phyloP scores from a whole-genome alignment of 495 filamentous ascomycete species.

The Xylaria scruposa region DNA sequence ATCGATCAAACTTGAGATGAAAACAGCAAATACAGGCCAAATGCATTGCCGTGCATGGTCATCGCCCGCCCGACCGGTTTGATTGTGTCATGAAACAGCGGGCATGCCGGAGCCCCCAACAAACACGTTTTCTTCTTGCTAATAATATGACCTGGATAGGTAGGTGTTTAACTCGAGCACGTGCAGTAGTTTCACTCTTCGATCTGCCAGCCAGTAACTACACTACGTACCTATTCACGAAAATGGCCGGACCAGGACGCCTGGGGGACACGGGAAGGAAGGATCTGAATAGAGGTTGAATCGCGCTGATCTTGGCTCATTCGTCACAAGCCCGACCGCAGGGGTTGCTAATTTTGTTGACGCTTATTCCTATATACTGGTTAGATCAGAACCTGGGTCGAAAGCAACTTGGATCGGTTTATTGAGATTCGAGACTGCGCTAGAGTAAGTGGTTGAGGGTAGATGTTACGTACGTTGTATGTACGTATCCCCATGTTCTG shows the following conservation, averaged over 20 bases:
- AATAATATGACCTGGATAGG: neutral
- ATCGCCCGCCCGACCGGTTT: neutral
- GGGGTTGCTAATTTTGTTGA: slow-evolving; percentile 20
- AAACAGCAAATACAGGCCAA: neutral
- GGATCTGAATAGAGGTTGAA: neutral
- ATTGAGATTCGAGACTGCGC: neutral
- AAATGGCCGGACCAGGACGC: too few relatives aligned
- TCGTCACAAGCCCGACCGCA: neutral
- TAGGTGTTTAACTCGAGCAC: slow-evolving; percentile 4
- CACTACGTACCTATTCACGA: too few relatives aligned
- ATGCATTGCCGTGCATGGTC: neutral
- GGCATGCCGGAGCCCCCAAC: neutral
- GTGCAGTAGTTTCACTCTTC: slow-evolving; percentile 16
- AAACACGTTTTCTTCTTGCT: slow-evolving; percentile 11
- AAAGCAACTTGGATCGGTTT: slow-evolving; percentile 6
- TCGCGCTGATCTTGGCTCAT: slow-evolving; percentile 12
- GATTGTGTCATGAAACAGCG: neutral
- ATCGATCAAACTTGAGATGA: neutral
- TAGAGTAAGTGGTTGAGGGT: neutral
- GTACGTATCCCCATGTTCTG: neutral
- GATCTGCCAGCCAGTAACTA: too few relatives aligned
- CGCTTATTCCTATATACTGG: slow-evolving; percentile 12
- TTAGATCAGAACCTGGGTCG: neutral
- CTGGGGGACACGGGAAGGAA: slow-evolving; percentile 1
- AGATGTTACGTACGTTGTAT: neutral